Base-by-base conservation (phyloP, 768 basidiomycete genomes). In the Chalciporus chontae region DNA sequence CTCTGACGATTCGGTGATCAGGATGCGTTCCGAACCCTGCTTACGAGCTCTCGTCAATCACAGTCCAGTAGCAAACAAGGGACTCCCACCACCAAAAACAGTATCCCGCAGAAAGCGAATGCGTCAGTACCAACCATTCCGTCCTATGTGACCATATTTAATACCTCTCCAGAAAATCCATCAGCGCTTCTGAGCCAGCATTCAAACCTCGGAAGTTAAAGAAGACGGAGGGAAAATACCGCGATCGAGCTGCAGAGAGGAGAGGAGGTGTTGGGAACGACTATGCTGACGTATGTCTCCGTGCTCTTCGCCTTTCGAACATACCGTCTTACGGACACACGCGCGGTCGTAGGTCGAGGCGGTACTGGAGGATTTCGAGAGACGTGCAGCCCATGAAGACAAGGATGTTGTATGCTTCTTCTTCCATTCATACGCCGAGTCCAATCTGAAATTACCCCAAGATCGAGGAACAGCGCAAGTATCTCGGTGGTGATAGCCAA, bases 201-300 rank as follows among this genome's bases (percentile, higher is more conserved):
- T 93, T 94, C 68, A 90, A 90, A 59, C 91, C 91, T 10, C 77
- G 91, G 43, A 90, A 85, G 58, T 73, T 91, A 36, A 89, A 84
- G 70, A 84, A 84, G 64, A 52, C 68, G 0, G 77, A 77, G 10
- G 61, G 66, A 15, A 74, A 71, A 53, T 92, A 91, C 59, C 80
- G 87, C 27, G 83, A 93, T 64, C 80, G 88, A 39, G 89, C 90
- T 11, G 74, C 81, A 3, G 89, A 93, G 62, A 75, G 89, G 42
- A 73, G 90, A 26, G 68, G 62, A 5, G 90, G 88, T 2, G 70
- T 72, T 41, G 83, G 75, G 13, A 83, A 82, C 55, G 89, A 92
- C 58, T 91, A 83, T 67, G 85, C 87, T 0, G 72, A 86, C 66
- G 88, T 85, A 55, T 24, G 69, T 61, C 31, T 36, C 27, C 8